phyloP scores from a whole-genome alignment of 169 alveolate species.

The Babesia caballi region DNA sequence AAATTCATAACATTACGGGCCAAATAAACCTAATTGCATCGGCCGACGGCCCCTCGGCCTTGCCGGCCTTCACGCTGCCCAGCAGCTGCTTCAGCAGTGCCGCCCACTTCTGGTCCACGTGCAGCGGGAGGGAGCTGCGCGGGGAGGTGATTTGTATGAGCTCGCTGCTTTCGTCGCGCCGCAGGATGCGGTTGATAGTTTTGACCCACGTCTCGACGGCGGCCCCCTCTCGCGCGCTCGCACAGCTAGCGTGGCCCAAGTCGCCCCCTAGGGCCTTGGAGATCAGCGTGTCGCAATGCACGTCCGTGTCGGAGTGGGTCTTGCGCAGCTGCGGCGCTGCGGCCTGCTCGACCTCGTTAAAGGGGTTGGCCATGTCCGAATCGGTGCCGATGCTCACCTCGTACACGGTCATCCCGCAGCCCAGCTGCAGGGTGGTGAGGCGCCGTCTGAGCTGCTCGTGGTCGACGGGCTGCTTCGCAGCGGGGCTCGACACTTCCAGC shows the following conservation, averaged over 20 bases:
- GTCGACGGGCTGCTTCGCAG: neutral
- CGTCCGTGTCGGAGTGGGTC: constrained; percentile 4
- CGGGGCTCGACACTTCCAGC: neutral
- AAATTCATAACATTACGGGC: neutral
- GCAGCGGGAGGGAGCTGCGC: constrained; percentile 15
- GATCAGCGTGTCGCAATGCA: neutral
- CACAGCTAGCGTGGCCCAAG: neutral
- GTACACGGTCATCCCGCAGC: neutral
- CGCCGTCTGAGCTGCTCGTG: neutral
- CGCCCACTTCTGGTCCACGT: constrained; percentile 30
- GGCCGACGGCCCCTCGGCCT: neutral
- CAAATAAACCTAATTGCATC: constrained; percentile 38
- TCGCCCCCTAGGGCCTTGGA: neutral
- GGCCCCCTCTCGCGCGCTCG: neutral
- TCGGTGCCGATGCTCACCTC: neutral
- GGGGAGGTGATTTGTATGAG: constrained; percentile 25
- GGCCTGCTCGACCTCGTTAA: neutral
- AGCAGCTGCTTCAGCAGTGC: constrained; percentile 8
- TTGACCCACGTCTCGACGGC: constrained; percentile 19
- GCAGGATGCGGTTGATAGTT: constrained; percentile 1
- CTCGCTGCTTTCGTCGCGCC: neutral
- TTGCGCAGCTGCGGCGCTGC: neutral
- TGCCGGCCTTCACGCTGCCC: neutral
- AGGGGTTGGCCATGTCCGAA: neutral
- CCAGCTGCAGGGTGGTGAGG: neutral